A percentile compares a stretch with the other conserved stretches of the same genome.
phyloP scores from a whole-genome alignment of 2,329 filamentous ascomycete genomes.

The Cytospora schulzeri region DNA sequence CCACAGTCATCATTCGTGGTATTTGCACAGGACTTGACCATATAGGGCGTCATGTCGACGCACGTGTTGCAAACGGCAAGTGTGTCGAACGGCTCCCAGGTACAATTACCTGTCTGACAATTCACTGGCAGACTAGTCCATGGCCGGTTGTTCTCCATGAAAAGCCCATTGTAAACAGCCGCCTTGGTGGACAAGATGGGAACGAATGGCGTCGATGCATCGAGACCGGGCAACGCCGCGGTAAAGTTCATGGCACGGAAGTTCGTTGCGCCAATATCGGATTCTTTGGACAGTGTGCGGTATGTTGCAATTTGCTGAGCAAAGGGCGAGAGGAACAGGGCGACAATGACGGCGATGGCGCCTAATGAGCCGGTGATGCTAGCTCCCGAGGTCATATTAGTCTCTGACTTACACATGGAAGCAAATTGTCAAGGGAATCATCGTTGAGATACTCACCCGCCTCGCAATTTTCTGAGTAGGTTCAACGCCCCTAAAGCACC shows the following conservation, averaged over 20 bases:
- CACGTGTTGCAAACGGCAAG: constrained; percentile 35
- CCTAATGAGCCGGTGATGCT: constrained; percentile 37
- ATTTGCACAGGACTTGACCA: constrained; percentile 33
- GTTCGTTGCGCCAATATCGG: constrained; percentile 32
- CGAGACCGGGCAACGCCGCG: constrained; percentile 33
- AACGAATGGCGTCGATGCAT: constrained; percentile 34
- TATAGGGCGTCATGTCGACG: constrained; percentile 35
- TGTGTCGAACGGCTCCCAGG: constrained; percentile 35
- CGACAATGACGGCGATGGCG: constrained; percentile 34
- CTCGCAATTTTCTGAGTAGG: constrained; percentile 33
- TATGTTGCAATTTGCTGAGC: constrained; percentile 38
- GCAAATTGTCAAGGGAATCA: background rate
- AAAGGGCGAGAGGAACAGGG: constrained; percentile 36
- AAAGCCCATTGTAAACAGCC: constrained; percentile 40
- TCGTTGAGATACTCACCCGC: constrained; percentile 32
- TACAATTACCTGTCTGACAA: constrained; percentile 37
- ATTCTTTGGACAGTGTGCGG: constrained; percentile 30
- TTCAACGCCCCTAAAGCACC: constrained; percentile 37
- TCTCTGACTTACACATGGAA: background rate
- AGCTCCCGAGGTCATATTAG: background rate
- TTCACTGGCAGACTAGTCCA: constrained; percentile 33
- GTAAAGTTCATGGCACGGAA: constrained; percentile 36
- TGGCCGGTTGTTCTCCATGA: constrained; percentile 38
- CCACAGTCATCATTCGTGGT: constrained; percentile 31
- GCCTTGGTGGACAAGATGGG: constrained; percentile 39